Conservation (phyloP, 2,329 filamentous ascomycete genomes). For the Colletotrichum sp. region DNA sequence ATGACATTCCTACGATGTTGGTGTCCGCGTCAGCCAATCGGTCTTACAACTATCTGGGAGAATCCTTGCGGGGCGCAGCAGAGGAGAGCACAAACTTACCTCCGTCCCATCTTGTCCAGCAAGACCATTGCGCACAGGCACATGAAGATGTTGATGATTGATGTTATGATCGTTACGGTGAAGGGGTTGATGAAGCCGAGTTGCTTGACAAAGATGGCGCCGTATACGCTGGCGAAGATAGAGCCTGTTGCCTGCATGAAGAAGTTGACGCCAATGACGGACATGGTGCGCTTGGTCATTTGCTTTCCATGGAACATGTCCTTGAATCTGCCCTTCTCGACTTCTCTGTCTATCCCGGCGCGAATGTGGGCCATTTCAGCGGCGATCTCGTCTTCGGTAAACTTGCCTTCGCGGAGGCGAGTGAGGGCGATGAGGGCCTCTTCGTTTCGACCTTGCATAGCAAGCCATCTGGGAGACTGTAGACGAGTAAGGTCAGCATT, state of each 20-base stretch:
- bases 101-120: constrained; percentile 25
- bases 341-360: constrained; percentile 32
- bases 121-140: constrained; percentile 21
- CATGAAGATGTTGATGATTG: constrained; percentile 22
- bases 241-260: constrained; percentile 35
- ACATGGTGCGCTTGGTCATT: constrained; percentile 26
- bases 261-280: constrained; percentile 31
- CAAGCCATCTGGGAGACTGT: constrained; percentile 33
- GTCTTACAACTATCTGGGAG: not conserved
- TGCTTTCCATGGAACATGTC: constrained; percentile 29
- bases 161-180: constrained; percentile 23
- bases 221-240: constrained; percentile 33
- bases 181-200: constrained; percentile 34
- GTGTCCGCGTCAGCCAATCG: constrained; percentile 1
- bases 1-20: not conserved
- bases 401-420: constrained; percentile 27
- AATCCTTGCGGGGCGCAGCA: not conserved
- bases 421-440: constrained; percentile 31
- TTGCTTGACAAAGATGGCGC: constrained; percentile 32
- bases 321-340: constrained; percentile 39
- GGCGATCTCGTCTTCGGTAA: constrained; percentile 28
- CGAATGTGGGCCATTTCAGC: constrained; percentile 20
- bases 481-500: constrained; percentile 11
- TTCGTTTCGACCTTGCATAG: constrained; percentile 28
- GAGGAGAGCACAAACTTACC: not conserved